Percentiles rank a stretch among this genome's conserved stretches.
Evolutionary conservation across 2,329 filamentous ascomycete genomes (phyloP).

Genomic region (Aspergillus sp.): DNA sequence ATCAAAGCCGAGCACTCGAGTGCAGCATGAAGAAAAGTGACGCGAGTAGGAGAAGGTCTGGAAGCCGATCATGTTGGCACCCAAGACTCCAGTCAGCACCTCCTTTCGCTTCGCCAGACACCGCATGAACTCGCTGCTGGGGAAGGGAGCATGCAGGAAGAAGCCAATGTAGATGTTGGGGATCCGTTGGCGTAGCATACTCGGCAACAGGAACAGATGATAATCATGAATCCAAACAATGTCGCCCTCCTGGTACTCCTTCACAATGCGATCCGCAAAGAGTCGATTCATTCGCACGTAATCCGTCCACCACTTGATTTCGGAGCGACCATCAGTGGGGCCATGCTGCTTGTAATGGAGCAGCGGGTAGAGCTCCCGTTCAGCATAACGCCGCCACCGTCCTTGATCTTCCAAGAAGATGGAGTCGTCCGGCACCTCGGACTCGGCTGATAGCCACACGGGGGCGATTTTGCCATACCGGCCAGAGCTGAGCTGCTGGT

Average conservation of each 20-base stretch:
- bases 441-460: conserved; percentile 82
- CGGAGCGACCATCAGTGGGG: conserved; percentile 77
- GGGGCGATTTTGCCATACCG: conserved; percentile 77
- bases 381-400: conserved; percentile 85
- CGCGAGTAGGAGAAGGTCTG: conserved; percentile 94
- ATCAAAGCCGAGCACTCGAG: conserved; percentile 83
- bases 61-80: conserved; percentile 90
- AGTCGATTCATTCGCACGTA: conserved; percentile 91
- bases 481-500: conserved; percentile 69
- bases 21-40: conserved; percentile 93
- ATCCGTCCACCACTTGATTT: conserved; percentile 83
- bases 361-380: conserved; percentile 86
- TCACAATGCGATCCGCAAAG: conserved; percentile 84
- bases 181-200: conserved; percentile 78
- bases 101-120: conserved; percentile 87
- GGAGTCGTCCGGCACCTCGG: conserved; percentile 64
- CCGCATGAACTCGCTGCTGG: conserved; percentile 90
- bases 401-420: conserved; percentile 76
- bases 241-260: conserved; percentile 88
- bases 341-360: conserved; percentile 97
- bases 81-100: conserved; percentile 82
- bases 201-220: conserved; percentile 84
- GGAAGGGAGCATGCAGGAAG: conserved; percentile 91
- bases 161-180: conserved; percentile 93
- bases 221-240: conserved; percentile 93